A percentile compares a stretch with the other conserved stretches of the same genome.
phyloP scores from a whole-genome alignment of 345 rosid genomes.

The Brassica cretica region DNA sequence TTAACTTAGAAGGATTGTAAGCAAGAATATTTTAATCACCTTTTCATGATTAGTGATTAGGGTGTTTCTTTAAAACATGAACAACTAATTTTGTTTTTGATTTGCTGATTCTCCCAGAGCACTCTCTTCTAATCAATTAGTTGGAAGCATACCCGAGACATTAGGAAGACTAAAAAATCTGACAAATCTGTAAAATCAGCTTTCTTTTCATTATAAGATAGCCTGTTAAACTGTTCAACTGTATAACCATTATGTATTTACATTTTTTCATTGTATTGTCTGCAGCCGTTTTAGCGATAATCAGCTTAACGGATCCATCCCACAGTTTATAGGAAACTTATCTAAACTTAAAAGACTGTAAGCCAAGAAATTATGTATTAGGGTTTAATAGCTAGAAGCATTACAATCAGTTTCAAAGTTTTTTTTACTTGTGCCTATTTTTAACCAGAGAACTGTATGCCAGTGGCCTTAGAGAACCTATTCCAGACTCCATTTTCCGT shows the following conservation, averaged over 20 bases:
- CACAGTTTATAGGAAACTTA: slow-evolving; percentile 63
- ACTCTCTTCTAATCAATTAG: slow-evolving; percentile 48
- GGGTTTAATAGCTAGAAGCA: not conserved
- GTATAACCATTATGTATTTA: not conserved
- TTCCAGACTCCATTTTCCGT: slow-evolving; percentile 50
- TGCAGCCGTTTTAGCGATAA: slow-evolving; percentile 82
- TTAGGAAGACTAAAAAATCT: slow-evolving; percentile 43
- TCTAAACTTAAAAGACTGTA: slow-evolving; percentile 62
- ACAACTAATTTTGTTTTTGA: not conserved
- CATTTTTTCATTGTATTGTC: not conserved
- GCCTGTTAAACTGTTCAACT: not conserved
- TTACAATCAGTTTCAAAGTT: not conserved
- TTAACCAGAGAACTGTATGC: slow-evolving; percentile 52
- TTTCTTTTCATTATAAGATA: not conserved
- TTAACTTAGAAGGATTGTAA: slow-evolving; percentile 53
- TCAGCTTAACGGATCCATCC: slow-evolving; percentile 66
- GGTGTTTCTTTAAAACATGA: not conserved
- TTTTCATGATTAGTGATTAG: not conserved
- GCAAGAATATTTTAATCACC: slow-evolving; percentile 13
- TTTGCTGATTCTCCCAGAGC: slow-evolving; percentile 33
- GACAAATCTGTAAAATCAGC: slow-evolving; percentile 42
- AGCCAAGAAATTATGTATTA: slow-evolving; percentile 32
- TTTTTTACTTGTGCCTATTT: not conserved
- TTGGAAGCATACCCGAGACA: slow-evolving; percentile 47
- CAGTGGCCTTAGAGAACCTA: slow-evolving; percentile 51